phyloP scores from a whole-genome alignment of 2,329 filamentous ascomycete genomes.

The Pseudogymnoascus sp. region DNA sequence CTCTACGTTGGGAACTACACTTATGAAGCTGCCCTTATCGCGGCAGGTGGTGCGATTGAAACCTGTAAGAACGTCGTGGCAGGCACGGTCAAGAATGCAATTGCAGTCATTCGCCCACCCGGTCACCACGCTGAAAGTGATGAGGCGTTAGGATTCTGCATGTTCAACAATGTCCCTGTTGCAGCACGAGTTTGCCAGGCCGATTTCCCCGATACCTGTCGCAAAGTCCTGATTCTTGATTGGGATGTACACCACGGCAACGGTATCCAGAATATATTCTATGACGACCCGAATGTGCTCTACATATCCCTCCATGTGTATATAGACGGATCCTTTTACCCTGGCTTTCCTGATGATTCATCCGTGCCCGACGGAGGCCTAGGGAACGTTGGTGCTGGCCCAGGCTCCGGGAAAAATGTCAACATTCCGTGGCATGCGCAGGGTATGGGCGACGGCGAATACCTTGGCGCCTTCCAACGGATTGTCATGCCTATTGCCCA shows the following conservation, averaged over 20 bases:
- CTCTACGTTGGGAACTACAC: slow-evolving; percentile 79
- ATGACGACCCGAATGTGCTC: slow-evolving; percentile 85
- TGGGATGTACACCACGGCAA: slow-evolving; percentile 84
- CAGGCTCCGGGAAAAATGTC: slow-evolving; percentile 52
- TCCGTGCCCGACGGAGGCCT: slow-evolving; percentile 52
- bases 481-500: slow-evolving; percentile 93
- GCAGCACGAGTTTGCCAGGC: slow-evolving; percentile 80
- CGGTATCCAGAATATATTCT: slow-evolving; percentile 93
- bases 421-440: slow-evolving; percentile 61
- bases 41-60: slow-evolving; percentile 84
- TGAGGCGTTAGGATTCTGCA: slow-evolving; percentile 83
- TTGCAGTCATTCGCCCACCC: slow-evolving; percentile 89
- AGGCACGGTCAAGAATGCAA: slow-evolving; percentile 81
- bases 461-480: slow-evolving; percentile 91
- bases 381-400: slow-evolving; percentile 47
- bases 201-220: slow-evolving; percentile 69
- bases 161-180: slow-evolving; percentile 96
- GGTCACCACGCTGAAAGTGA: slow-evolving; percentile 90
- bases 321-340: slow-evolving; percentile 76
- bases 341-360: slow-evolving; percentile 52
- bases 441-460: slow-evolving; percentile 92
- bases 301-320: slow-evolving; percentile 95
- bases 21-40: slow-evolving; percentile 70
- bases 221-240: slow-evolving; percentile 86
- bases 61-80: slow-evolving; percentile 85